These are phyloP conservation scores for Trichosporon sp. DNA, from an alignment of 1,284 basidiomycete species.

Conservation along the genomic window DNA sequence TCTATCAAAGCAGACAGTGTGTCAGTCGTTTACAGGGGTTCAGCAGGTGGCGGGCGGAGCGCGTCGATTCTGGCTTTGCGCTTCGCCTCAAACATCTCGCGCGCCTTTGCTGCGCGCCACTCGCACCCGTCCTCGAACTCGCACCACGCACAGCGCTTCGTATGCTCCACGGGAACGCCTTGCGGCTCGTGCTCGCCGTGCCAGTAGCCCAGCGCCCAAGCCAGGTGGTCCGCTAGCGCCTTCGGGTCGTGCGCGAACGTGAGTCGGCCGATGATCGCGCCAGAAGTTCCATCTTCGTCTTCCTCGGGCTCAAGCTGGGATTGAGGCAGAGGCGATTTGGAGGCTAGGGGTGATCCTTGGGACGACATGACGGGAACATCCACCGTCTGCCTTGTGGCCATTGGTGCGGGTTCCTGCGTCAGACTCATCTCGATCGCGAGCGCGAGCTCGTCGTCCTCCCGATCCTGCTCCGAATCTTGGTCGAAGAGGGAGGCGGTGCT, in stretches of 20 bases:
- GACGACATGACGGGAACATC: neutral
- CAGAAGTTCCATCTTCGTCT: conserved; percentile 34
- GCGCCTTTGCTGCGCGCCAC: conserved; percentile 63
- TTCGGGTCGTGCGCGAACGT: conserved; percentile 64
- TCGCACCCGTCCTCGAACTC: conserved; percentile 79
- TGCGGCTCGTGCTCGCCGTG: conserved; percentile 65
- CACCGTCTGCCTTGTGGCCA: neutral
- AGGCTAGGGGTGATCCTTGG: neutral
- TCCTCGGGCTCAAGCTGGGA: conserved; percentile 23
- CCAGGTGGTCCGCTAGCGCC: conserved; percentile 65
- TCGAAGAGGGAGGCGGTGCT: neutral
- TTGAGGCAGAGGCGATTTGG: neutral
- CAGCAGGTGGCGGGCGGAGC: neutral
- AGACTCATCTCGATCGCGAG: conserved; percentile 56
- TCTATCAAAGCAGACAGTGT: neutral
- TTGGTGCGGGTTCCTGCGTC: neutral
- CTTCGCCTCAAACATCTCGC: conserved; percentile 34
- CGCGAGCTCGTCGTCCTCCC: conserved; percentile 55
- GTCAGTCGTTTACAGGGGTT: too few species aligned
- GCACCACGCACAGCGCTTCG: conserved; percentile 74
- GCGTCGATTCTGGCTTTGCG: neutral
- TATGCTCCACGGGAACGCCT: conserved; percentile 68
- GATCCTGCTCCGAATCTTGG: conserved; percentile 35
- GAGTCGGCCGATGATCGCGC: conserved; percentile 68
- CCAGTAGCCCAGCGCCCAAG: conserved; percentile 72